phyloP scores from a whole-genome alignment of 768 basidiomycete genomes.

The Lactarius psammicola region DNA sequence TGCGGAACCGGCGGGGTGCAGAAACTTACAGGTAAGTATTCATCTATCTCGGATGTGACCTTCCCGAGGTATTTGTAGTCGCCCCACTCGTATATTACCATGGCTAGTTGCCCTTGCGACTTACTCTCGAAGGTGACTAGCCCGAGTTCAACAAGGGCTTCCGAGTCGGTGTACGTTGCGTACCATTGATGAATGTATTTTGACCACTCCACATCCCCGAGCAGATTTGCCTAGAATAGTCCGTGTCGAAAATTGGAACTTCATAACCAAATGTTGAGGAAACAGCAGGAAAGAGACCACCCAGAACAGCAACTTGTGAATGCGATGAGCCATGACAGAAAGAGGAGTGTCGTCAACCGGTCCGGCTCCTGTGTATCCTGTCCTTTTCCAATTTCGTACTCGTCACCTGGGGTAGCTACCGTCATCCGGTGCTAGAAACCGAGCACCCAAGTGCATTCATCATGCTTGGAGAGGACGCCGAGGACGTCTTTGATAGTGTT shows the following conservation, averaged over 20 bases:
- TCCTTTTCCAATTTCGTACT: not conserved
- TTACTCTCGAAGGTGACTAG: constrained; percentile 73
- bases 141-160: constrained; percentile 29
- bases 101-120: constrained; percentile 85
- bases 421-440: not conserved
- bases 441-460: constrained; percentile 1
- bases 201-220: constrained; percentile 90
- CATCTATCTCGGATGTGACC: constrained; percentile 51
- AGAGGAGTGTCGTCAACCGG: constrained; percentile 11
- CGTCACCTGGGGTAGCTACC: not conserved
- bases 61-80: constrained; percentile 85
- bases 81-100: constrained; percentile 95
- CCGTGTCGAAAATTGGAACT: constrained; percentile 67
- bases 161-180: constrained; percentile 27
- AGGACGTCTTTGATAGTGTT: constrained; percentile 89
- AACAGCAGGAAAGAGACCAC: constrained; percentile 30
- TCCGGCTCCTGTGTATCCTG: not conserved
- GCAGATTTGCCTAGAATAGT: constrained; percentile 87
- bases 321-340: constrained; percentile 23
- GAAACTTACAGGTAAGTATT: constrained; percentile 62
- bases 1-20: constrained; percentile 4
- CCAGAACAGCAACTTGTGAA: constrained; percentile 21
- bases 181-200: constrained; percentile 83
- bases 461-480: constrained; percentile 77
- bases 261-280: constrained; percentile 48